Conservation (phyloP, 1,139 yeast genomes). For the Yamadazyma pseudoaaseri region DNA sequence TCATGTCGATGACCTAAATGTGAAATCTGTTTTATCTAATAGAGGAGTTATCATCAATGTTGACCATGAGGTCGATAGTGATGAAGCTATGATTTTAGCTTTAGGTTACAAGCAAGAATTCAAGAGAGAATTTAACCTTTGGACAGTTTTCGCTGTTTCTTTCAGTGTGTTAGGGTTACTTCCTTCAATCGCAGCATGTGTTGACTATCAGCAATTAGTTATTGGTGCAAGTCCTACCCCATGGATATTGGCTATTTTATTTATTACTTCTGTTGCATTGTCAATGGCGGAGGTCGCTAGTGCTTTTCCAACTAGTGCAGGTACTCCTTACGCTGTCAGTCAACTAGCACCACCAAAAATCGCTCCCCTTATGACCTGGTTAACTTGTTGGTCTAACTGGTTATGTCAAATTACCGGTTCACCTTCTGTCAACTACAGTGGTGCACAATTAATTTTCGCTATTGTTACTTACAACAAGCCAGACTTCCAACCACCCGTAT, state of each 20-base stretch:
- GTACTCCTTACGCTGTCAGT: conserved; percentile 49
- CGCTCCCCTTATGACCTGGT: conserved; percentile 57
- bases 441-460: conserved; percentile 62
- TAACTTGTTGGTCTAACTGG: conserved; percentile 59
- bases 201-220: conserved; percentile 52
- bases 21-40: conserved; percentile 42
- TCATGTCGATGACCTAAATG: conserved; percentile 38
- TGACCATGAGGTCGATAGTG: conserved; percentile 47
- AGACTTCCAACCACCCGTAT: conserved; percentile 42
- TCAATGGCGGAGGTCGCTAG: conserved; percentile 48
- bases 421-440: conserved; percentile 64
- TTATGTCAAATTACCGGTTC: conserved; percentile 41
- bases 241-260: conserved; percentile 51
- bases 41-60: conserved; percentile 38
- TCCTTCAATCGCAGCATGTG: conserved; percentile 66
- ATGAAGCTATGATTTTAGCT: conserved; percentile 59
- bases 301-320: conserved; percentile 50
- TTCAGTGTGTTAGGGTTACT: conserved; percentile 71
- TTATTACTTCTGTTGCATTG: conserved; percentile 50
- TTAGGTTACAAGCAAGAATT: conserved; percentile 76
- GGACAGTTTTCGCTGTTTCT: conserved; percentile 66
- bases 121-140: conserved; percentile 62
- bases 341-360: conserved; percentile 55
- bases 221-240: conserved; percentile 55
- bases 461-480: conserved; percentile 37